These are phyloP conservation scores for Adiantum capillusveneris DNA, from an alignment of 75 land plant species.

Conservation along the genomic window DNA sequence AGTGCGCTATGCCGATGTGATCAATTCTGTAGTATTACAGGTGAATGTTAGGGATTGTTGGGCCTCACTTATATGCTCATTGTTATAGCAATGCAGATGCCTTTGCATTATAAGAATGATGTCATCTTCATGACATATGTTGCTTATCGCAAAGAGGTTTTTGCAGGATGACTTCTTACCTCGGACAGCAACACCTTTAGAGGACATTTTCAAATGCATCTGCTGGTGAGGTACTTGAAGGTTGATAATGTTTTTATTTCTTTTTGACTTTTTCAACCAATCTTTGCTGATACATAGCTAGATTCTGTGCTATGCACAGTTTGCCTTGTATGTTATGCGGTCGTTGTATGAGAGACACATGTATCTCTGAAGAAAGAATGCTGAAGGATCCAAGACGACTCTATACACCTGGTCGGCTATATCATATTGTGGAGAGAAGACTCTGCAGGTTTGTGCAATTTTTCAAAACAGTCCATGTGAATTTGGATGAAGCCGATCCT, in stretches of 20 bases:
- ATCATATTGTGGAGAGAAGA: slow-evolving; percentile 91
- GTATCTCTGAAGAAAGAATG: slow-evolving; percentile 49
- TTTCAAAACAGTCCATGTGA: background rate
- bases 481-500: background rate
- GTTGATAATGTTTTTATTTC: no score
- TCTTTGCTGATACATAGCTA: no score
- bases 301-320: slow-evolving; percentile 23
- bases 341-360: slow-evolving; percentile 69
- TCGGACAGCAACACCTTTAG: slow-evolving; percentile 84
- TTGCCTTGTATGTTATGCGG: slow-evolving; percentile 62
- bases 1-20: slow-evolving; percentile 76
- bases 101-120: no score
- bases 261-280: no score
- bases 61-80: background rate
- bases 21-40: slow-evolving; percentile 85
- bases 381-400: slow-evolving; percentile 70
- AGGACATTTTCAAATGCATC: slow-evolving; percentile 81
- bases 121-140: no score
- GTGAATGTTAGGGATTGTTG: slow-evolving; percentile 13
- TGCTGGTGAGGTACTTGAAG: slow-evolving; percentile 59
- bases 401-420: slow-evolving; percentile 86
- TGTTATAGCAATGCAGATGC: no score
- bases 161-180: slow-evolving; percentile 96
- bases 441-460: slow-evolving; percentile 48
- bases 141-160: no score